These are phyloP conservation scores for Rugonectria rugulosa DNA, from an alignment of 2,329 filamentous ascomycete genomes.

Conservation along the genomic window DNA sequence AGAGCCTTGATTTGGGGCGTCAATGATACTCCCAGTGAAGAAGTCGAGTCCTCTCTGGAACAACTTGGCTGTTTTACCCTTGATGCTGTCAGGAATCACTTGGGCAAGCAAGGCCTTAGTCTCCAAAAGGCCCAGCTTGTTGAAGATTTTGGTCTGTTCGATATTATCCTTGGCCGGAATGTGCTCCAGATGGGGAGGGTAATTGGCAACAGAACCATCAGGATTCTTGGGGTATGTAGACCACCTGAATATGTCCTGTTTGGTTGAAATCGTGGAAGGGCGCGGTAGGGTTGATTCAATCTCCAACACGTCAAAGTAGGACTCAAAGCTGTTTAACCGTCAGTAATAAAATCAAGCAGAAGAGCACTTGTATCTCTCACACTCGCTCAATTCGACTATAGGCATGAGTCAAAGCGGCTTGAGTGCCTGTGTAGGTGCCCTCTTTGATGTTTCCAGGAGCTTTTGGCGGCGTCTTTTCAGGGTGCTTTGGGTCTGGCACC, in stretches of 20 bases:
- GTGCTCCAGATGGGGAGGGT: constrained; percentile 42
- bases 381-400: constrained; percentile 46
- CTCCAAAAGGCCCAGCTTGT: constrained; percentile 40
- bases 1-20: constrained; percentile 39
- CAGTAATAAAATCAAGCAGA: background rate
- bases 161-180: constrained; percentile 41
- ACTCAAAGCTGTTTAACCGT: constrained; percentile 38
- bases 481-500: constrained; percentile 34
- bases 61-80: constrained; percentile 42
- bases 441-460: constrained; percentile 41
- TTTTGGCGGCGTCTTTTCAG: constrained; percentile 27
- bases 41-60: constrained; percentile 31
- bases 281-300: constrained; percentile 45
- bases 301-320: constrained; percentile 45
- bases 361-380: constrained; percentile 27
- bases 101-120: constrained; percentile 42
- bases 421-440: constrained; percentile 45
- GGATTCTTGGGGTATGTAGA: constrained; percentile 31
- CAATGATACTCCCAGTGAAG: constrained; percentile 36
- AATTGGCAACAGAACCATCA: constrained; percentile 38
- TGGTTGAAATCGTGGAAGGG: constrained; percentile 39
- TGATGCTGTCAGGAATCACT: constrained; percentile 42
- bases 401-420: constrained; percentile 45
- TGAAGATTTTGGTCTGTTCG: constrained; percentile 43
- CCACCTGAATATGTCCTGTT: constrained; percentile 43